Conservation (phyloP, 176 grass and related monocot species). For the Zoysia japonica region DNA sequence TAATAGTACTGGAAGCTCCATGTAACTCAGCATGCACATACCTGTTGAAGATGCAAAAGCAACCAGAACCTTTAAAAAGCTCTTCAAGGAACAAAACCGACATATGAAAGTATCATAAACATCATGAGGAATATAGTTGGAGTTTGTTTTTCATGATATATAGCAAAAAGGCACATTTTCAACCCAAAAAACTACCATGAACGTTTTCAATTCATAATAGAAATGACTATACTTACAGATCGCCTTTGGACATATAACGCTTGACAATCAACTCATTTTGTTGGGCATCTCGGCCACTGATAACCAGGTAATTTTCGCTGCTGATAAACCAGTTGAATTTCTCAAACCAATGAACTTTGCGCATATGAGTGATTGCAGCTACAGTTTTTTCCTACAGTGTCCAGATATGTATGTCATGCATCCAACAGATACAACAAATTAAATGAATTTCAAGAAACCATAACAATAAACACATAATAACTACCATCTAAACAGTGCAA, state of each 20-base stretch:
- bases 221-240: conserved; percentile 64
- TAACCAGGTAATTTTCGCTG: conserved; percentile 94
- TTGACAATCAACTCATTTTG: conserved; percentile 96
- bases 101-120: conserved; percentile 17
- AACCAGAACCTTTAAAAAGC: conserved; percentile 33
- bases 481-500: neutral
- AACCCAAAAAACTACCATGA: neutral
- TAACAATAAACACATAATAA: conserved; percentile 13
- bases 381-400: conserved; percentile 87
- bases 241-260: conserved; percentile 98
- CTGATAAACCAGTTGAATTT: conserved; percentile 99
- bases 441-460: conserved; percentile 8
- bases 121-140: neutral
- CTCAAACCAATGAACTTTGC: conserved; percentile 99
- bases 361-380: conserved; percentile 94
- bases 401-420: conserved; percentile 29
- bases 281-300: conserved; percentile 95
- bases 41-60: conserved; percentile 43
- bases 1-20: conserved; percentile 97
- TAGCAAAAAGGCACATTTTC: neutral
- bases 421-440: neutral
- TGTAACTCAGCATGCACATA: conserved; percentile 94
- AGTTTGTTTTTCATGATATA: conserved; percentile 4
- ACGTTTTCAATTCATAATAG: neutral
- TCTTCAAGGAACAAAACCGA: conserved; percentile 8